phyloP scores from a whole-genome alignment of 2,329 filamentous ascomycete genomes.

The Ambrosiella beaveri region DNA sequence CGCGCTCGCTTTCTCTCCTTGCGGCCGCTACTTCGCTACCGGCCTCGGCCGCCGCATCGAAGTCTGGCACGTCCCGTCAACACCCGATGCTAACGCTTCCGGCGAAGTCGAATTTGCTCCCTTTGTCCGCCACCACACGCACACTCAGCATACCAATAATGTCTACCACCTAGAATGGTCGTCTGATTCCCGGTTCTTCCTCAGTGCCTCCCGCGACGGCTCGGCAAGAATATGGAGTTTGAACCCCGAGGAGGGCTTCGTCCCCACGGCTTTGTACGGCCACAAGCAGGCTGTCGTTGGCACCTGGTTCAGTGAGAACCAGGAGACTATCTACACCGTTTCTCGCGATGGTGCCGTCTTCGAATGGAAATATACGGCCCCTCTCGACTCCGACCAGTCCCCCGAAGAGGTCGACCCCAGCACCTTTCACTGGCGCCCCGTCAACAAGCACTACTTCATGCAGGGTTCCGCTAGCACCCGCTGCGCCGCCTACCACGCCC shows the following conservation, averaged over 20 bases:
- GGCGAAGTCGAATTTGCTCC: conserved; percentile 89
- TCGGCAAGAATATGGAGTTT: conserved; percentile 92
- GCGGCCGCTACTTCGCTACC: conserved; percentile 77
- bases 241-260: conserved; percentile 70
- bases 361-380: conserved; percentile 62
- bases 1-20: conserved; percentile 77
- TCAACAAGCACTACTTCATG: conserved; percentile 85
- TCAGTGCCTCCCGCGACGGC: conserved; percentile 80
- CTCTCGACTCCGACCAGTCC: conserved; percentile 35
- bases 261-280: conserved; percentile 74
- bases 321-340: conserved; percentile 89
- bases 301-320: conserved; percentile 93
- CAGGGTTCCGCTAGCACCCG: conserved; percentile 74
- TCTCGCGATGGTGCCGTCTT: conserved; percentile 97
- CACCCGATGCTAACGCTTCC: conserved; percentile 59
- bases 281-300: conserved; percentile 79
- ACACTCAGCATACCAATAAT: conserved; percentile 75
- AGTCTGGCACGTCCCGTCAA: conserved; percentile 90
- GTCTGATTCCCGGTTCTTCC: conserved; percentile 84
- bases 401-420: conserved; percentile 26
- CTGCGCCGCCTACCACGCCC: conserved; percentile 77
- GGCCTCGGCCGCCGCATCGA: conserved; percentile 76
- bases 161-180: conserved; percentile 88
- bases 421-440: conserved; percentile 75
- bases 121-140: conserved; percentile 74